Base-by-base conservation (phyloP, 2,329 filamentous ascomycete genomes). In the Cercospora janseana region DNA sequence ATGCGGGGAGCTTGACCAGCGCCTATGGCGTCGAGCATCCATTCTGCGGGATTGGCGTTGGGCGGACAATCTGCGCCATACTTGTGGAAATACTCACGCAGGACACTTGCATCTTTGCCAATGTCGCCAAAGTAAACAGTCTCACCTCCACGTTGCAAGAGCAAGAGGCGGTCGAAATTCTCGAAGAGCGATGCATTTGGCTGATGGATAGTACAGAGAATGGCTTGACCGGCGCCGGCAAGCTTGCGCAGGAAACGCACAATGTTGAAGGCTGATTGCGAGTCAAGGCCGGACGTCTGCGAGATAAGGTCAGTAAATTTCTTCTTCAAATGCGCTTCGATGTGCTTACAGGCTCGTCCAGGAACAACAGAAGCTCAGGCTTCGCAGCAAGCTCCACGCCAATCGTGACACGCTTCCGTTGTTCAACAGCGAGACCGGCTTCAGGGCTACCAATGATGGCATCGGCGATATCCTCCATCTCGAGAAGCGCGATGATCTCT, bases 181-280 rank as follows among this genome's bases (percentile, higher is more conserved):
- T 93, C 87, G 60, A 95, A 95, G 0, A 95, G 76, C 0, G 87
- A 83, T 12, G 87, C 87, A 58, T 90, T 92, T 1, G 90, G 89
- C 66, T 95, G 90, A 67, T 95, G 90, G 56, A 95, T 95, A 0
- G 90, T 95, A 71, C 88, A 94, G 3, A 95, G 78, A 59, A 95
- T 89, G 7, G 89, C 89, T 66, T 95, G 90, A 1, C 89, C 90
- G 2, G 86, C 86, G n/a, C 79, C 75, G 42, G 86, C 83, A 4
- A 89, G 78, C 70, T 88, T 89, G 61, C 81, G 82, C n/a, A 90
- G 73, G 74, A 89, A 87, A 26, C 85, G 82, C 20, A 88, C 82
- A 58, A 88, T 88, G 68, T 87, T 87, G 73, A 85, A 89, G 13
- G 86, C 85, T 49, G 79, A 82, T 66, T 87, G 83, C 23, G 78